Conservation (phyloP, 2,329 filamentous ascomycete species). For the Fusarium liriodendri region DNA sequence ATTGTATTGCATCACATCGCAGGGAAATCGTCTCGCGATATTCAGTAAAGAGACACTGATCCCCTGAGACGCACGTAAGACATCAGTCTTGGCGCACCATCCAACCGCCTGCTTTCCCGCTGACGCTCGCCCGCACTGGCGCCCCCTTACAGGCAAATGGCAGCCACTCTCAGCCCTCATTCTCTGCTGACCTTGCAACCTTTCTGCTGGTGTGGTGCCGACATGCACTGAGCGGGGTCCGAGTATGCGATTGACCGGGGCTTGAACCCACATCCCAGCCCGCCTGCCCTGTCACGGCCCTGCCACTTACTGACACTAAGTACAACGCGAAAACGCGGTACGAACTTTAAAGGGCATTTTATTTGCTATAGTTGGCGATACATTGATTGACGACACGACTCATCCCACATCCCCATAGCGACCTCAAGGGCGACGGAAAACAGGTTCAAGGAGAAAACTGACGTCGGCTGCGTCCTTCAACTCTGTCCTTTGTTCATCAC, state of each 20-base stretch:
- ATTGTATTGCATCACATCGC: slow-evolving; percentile 15
- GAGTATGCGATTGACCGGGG: slow-evolving; percentile 40
- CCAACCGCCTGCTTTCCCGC: slow-evolving; percentile 21
- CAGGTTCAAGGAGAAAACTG: neutral
- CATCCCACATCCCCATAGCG: slow-evolving; percentile 19
- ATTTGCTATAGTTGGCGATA: slow-evolving; percentile 36
- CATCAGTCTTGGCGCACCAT: slow-evolving; percentile 2
- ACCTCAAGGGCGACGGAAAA: slow-evolving; percentile 21
- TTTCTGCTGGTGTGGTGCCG: neutral
- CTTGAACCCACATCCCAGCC: slow-evolving; percentile 21
- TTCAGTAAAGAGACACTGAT: slow-evolving; percentile 20
- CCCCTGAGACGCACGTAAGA: slow-evolving; percentile 24
- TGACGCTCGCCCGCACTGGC: slow-evolving; percentile 23
- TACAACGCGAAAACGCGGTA: slow-evolving; percentile 50
- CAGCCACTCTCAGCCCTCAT: slow-evolving; percentile 26
- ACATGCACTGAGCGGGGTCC: slow-evolving; percentile 27
- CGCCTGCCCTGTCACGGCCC: slow-evolving; percentile 35
- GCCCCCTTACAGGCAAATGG: slow-evolving; percentile 36
- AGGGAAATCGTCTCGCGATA: slow-evolving; percentile 14
- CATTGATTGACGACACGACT: slow-evolving; percentile 41
- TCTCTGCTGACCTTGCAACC: slow-evolving; percentile 1
- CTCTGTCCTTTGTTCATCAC: slow-evolving; percentile 1
- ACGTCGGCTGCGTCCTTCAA: neutral
- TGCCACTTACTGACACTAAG: slow-evolving; percentile 45
- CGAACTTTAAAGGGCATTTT: slow-evolving; percentile 44